phyloP scores from a whole-genome alignment of 1,139 yeast species.

The Nakaseomyces nivariensis region DNA sequence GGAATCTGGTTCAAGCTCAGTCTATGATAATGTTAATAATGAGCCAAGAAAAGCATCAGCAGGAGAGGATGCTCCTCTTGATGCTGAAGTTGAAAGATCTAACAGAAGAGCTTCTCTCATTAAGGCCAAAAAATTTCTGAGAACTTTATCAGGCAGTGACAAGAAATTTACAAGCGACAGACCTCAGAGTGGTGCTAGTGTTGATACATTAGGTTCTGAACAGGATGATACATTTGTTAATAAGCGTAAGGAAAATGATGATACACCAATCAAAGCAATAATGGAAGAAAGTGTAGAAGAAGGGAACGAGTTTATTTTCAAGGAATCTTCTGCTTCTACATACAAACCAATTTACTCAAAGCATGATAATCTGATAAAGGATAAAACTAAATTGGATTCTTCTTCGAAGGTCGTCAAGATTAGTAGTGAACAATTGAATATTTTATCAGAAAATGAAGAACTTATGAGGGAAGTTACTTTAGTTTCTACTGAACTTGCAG shows the following conservation, averaged over 20 bases:
- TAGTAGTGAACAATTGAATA: constrained; percentile 51
- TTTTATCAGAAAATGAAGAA: constrained; percentile 49
- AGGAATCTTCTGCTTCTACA: constrained; percentile 14
- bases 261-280: constrained; percentile 9
- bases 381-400: constrained; percentile 4
- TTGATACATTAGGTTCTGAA: neutral
- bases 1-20: constrained; percentile 1
- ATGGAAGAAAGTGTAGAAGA: constrained; percentile 4
- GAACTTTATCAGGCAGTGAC: neutral
- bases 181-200: neutral
- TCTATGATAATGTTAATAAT: neutral
- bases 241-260: constrained; percentile 8
- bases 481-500: constrained; percentile 62
- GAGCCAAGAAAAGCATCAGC: neutral
- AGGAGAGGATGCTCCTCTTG: neutral
- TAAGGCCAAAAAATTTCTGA: constrained; percentile 13
- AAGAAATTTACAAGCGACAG: neutral
- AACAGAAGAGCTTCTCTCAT: constrained; percentile 7
- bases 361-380: constrained; percentile 2
- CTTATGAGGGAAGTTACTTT: constrained; percentile 54
- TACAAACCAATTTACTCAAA: constrained; percentile 13
- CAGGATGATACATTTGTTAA: neutral
- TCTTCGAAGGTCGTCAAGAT: constrained; percentile 28
- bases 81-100: neutral
- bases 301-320: constrained; percentile 17